phyloP scores from a whole-genome alignment of 441 rosid genomes.

The Raphanus hybrid region DNA sequence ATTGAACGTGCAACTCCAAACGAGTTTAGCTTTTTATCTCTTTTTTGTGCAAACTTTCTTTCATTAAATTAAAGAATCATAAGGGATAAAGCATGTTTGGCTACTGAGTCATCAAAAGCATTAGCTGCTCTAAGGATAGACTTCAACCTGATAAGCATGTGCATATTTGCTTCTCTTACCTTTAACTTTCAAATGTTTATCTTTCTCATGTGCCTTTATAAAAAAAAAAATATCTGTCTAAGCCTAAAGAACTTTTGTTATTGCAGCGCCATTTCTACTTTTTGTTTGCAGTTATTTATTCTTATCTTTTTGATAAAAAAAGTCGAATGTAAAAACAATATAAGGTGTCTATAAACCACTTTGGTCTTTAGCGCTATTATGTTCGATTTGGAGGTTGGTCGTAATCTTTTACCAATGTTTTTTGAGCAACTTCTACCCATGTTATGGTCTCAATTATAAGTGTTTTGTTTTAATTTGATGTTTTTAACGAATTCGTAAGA shows the following conservation, averaged over 20 bases:
- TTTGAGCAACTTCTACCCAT: background rate
- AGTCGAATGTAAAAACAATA: background rate
- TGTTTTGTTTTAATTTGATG: background rate
- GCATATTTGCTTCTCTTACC: slow-evolving; percentile 17
- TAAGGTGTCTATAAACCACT: background rate
- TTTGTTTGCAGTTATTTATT: background rate
- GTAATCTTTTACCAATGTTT: background rate
- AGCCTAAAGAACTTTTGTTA: background rate
- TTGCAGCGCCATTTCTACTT: background rate
- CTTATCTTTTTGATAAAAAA: background rate
- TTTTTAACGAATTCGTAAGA: background rate
- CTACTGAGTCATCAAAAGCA: too few relatives aligned
- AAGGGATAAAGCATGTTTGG: too few relatives aligned
- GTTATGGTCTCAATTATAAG: background rate
- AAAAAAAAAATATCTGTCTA: too few relatives aligned
- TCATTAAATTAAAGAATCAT: too few relatives aligned
- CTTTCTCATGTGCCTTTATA: background rate
- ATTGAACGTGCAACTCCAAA: slow-evolving; percentile 31
- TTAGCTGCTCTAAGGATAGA: too few relatives aligned
- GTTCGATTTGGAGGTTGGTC: background rate
- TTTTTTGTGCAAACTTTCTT: background rate
- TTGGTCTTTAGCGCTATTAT: background rate
- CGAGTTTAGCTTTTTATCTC: slow-evolving; percentile 27
- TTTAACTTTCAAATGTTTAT: slow-evolving; percentile 14
- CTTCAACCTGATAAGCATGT: slow-evolving; percentile 14